phyloP scores from a whole-genome alignment of 2,329 filamentous ascomycete species.

The Passalora sequoiae region DNA sequence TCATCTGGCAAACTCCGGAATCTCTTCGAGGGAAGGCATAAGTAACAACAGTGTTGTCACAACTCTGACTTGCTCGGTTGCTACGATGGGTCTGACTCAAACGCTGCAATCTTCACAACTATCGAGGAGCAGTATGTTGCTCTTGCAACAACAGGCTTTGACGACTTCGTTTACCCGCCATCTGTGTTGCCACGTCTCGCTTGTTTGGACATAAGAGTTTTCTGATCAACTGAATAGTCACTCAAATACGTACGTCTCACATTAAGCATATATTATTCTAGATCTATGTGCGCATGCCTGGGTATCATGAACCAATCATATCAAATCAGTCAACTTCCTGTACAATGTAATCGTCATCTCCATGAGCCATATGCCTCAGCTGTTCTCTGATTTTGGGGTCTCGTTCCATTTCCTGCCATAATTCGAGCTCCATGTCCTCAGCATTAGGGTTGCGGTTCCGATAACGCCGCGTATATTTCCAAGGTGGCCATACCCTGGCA shows the following conservation, averaged over 20 bases:
- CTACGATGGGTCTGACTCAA: too few relatives aligned
- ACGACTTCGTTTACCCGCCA: too few relatives aligned
- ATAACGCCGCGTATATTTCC: constrained; percentile 17
- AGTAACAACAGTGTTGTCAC: too few relatives aligned
- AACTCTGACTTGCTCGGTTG: too few relatives aligned
- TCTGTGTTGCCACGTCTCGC: background rate
- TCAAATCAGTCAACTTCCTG: background rate
- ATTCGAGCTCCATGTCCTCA: constrained; percentile 15
- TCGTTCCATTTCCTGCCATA: constrained; percentile 29
- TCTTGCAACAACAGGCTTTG: too few relatives aligned
- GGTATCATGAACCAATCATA: background rate
- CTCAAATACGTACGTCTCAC: background rate
- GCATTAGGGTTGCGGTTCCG: constrained; percentile 12
- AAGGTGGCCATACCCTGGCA: constrained; percentile 21
- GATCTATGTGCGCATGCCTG: background rate
- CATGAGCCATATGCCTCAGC: constrained; percentile 17
- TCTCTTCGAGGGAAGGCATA: too few relatives aligned
- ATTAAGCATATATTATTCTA: background rate
- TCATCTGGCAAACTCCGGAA: too few relatives aligned
- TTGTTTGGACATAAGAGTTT: too few relatives aligned
- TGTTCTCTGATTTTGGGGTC: constrained; percentile 15
- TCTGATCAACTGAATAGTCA: background rate
- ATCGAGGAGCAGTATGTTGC: too few relatives aligned
- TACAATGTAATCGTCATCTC: constrained; percentile 8
- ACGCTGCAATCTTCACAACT: too few relatives aligned